Evolutionary conservation across 306 rosid genomes (phyloP).

Genomic region (Dalbergia oliveri): DNA sequence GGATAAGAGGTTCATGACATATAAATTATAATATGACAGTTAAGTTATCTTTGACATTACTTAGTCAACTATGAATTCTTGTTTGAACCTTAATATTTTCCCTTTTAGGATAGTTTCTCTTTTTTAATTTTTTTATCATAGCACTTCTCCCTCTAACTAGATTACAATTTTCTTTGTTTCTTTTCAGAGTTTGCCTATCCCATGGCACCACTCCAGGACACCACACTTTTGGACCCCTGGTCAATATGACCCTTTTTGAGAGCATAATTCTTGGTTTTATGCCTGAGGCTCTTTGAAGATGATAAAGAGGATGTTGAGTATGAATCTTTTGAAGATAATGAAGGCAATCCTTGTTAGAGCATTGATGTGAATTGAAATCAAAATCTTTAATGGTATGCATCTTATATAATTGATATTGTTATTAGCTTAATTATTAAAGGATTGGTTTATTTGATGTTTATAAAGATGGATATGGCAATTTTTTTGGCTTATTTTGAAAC

Average conservation of each 20-base stretch:
- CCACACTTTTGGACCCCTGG: slow-evolving; percentile 45
- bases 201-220: slow-evolving; percentile 82
- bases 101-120: background rate
- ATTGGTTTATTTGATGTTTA: too few relatives aligned
- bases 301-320: too few relatives aligned
- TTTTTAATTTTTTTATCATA: background rate
- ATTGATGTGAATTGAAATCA: too few relatives aligned
- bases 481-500: too few relatives aligned
- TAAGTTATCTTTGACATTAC: background rate
- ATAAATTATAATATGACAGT: background rate
- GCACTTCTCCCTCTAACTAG: slow-evolving; percentile 1
- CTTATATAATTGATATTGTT: too few relatives aligned
- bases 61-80: background rate
- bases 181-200: slow-evolving; percentile 79
- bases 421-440: too few relatives aligned
- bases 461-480: too few relatives aligned
- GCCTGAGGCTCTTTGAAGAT: slow-evolving; percentile 37
- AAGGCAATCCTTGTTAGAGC: too few relatives aligned
- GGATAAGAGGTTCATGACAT: slow-evolving; percentile 17
- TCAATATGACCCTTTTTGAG: slow-evolving; percentile 48
- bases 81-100: background rate
- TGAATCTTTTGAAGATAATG: too few relatives aligned
- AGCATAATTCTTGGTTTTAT: slow-evolving; percentile 42
- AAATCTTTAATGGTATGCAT: too few relatives aligned
- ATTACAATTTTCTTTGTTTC: slow-evolving; percentile 30